Base-by-base conservation (phyloP, 495 filamentous ascomycete genomes). In the Penicillium herquei region DNA sequence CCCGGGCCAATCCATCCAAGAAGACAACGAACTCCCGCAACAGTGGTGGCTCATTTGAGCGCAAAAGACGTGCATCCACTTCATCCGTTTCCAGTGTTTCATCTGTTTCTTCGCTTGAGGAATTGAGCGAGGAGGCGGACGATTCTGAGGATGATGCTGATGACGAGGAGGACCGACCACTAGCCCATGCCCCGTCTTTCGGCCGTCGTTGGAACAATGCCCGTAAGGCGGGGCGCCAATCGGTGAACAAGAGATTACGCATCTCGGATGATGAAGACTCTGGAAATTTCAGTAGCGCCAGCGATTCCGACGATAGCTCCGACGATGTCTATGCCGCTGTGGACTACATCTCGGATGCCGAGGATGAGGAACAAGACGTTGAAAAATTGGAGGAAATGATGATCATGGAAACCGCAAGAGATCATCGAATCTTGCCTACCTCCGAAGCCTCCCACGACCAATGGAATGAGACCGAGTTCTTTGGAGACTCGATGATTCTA, bases 281-380 rank as follows among this genome's bases (percentile, higher is more conserved):
- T 64, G 85, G 84, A 13, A 65, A 69, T 26, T 58, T 63, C 18
- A 66, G 68, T 49, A 75, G 73, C 49, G 64, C 52, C 26, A 65
- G 63, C 30, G 71, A 72, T 49, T 62, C 67, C 11, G 68, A 71
- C 32, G 72, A 75, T 11, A 71, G 68, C 59, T 77, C 76, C 37
- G 87, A 91, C 59, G 86, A 88, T 62, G 79, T 82, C 37, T 90
- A 92, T 66, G 86, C 86, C 12, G 89, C 78, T 14, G 85, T 93
- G 34, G 86, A 92, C 59, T 82, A 89, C 37, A 87, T 95, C 55
- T 87, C 82, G 52, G 89, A 92, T 45, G 87, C 81, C 8, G 87
- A 90, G 56, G 87, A 89, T 48, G 87, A 90, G 68, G 87, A 91
- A 59, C 80, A 84, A 64, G 83, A 86, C 74, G 79, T 91, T 26